A percentile compares a stretch with the other conserved stretches of the same genome.
These are phyloP conservation scores for Phytophthora sp. DNA, from an alignment of 352 stramenopile species.

Conservation along the genomic window DNA sequence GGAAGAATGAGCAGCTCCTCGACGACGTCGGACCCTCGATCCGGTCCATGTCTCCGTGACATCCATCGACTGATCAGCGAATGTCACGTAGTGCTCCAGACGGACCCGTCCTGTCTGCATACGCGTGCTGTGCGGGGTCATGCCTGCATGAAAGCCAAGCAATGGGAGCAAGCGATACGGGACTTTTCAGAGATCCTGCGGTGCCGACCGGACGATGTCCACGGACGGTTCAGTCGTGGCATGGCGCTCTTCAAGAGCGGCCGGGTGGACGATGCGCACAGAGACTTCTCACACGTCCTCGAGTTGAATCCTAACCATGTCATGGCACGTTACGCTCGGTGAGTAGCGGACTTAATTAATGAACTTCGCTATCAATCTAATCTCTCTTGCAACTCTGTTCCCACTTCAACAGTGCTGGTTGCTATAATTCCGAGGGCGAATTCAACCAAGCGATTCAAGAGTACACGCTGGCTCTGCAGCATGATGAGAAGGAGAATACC, in stretches of 20 bases:
- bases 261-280: slow-evolving; percentile 58
- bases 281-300: slow-evolving; percentile 68
- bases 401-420: slow-evolving; percentile 54
- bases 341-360: background rate
- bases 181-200: slow-evolving; percentile 68
- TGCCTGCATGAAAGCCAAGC: slow-evolving; percentile 75
- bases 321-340: slow-evolving; percentile 78
- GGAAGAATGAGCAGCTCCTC: slow-evolving; percentile 4
- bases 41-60: slow-evolving; percentile 40
- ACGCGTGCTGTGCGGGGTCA: slow-evolving; percentile 67
- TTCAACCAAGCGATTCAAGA: slow-evolving; percentile 79
- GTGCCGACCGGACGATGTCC: slow-evolving; percentile 58
- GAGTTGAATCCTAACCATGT: slow-evolving; percentile 77
- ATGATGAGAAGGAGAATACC: slow-evolving; percentile 63
- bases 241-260: slow-evolving; percentile 74
- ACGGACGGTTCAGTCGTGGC: slow-evolving; percentile 70
- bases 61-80: slow-evolving; percentile 64
- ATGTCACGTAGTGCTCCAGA: slow-evolving; percentile 50
- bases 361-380: background rate
- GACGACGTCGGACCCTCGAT: slow-evolving; percentile 11
- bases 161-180: slow-evolving; percentile 54
- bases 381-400: too few relatives aligned
- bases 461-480: slow-evolving; percentile 71
- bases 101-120: slow-evolving; percentile 60
- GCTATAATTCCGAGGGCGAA: slow-evolving; percentile 74